Evolutionary conservation across 805 yeast species (phyloP).

Genomic region (Kuraishia piskuri): DNA sequence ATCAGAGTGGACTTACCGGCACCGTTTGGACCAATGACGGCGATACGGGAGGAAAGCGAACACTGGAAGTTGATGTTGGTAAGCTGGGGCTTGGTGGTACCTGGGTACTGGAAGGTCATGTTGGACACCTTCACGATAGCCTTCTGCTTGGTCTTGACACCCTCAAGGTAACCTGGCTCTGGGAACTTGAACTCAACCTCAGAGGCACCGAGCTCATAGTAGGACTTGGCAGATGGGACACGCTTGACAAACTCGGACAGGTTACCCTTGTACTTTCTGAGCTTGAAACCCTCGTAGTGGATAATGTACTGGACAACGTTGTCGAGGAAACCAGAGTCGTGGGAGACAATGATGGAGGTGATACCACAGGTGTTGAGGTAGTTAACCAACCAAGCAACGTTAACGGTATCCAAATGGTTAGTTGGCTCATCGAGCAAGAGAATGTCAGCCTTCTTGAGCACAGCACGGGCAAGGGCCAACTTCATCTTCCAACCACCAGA

Average conservation of each 20-base stretch:
- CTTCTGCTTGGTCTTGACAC: conserved; percentile 99
- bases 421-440: conserved; percentile 99
- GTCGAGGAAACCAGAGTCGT: conserved; percentile 99
- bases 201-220: conserved; percentile 98
- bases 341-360: conserved; percentile 97
- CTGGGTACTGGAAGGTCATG: conserved; percentile 99
- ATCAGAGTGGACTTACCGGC: conserved; percentile 99
- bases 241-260: conserved; percentile 96
- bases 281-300: conserved; percentile 99
- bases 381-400: conserved; percentile 99
- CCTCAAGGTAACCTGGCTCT: conserved; percentile 99
- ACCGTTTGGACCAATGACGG: conserved; percentile 99
- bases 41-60: conserved; percentile 98
- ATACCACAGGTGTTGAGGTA: conserved; percentile 98
- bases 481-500: conserved; percentile 99
- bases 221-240: conserved; percentile 98
- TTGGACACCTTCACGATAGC: conserved; percentile 97
- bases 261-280: conserved; percentile 99
- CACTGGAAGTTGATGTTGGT: conserved; percentile 93
- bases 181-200: conserved; percentile 97
- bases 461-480: conserved; percentile 98
- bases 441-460: conserved; percentile 95
- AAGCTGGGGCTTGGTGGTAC: conserved; percentile 95
- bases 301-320: conserved; percentile 95
- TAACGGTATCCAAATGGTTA: conserved; percentile 99